Percentiles rank a stretch among this genome's conserved stretches.
Evolutionary conservation across 495 filamentous ascomycete genomes (phyloP).

Genomic region (Xylaria acuta): DNA sequence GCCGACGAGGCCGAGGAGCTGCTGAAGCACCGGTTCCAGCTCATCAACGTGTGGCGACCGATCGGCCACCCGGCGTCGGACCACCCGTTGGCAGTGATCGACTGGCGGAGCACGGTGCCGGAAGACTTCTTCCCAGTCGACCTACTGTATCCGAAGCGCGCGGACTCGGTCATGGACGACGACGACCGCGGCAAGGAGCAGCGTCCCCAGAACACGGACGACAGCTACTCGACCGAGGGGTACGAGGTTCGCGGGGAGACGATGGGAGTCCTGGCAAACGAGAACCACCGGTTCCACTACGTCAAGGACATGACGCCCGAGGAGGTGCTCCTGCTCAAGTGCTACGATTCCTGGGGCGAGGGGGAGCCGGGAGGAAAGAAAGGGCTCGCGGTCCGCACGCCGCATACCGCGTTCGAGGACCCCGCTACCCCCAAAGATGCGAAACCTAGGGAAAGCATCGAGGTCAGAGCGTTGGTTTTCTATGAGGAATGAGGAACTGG

Average conservation of each 20-base stretch:
- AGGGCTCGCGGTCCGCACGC: slow-evolving; percentile 69
- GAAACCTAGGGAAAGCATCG: slow-evolving; percentile 79
- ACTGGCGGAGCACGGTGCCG: slow-evolving; percentile 64
- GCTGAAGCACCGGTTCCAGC: slow-evolving; percentile 66
- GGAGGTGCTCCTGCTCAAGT: slow-evolving; percentile 82
- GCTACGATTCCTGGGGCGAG: slow-evolving; percentile 74
- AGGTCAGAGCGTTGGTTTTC: slow-evolving; percentile 86
- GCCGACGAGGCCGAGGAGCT: slow-evolving; percentile 61
- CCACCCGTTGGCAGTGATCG: slow-evolving; percentile 73
- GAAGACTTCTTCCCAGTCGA: slow-evolving; percentile 71
- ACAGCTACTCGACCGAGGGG: slow-evolving; percentile 43
- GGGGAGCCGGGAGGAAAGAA: slow-evolving; percentile 47
- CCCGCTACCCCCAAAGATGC: slow-evolving; percentile 67
- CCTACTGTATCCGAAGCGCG: slow-evolving; percentile 74
- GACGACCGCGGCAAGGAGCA: slow-evolving; percentile 42
- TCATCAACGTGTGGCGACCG: slow-evolving; percentile 88
- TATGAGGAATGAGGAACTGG: slow-evolving; percentile 38
- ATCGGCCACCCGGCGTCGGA: slow-evolving; percentile 69
- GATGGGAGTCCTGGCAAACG: slow-evolving; percentile 60
- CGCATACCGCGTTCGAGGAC: slow-evolving; percentile 85
- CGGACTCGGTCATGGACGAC: slow-evolving; percentile 38
- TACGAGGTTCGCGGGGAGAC: slow-evolving; percentile 52
- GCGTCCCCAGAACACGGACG: slow-evolving; percentile 44
- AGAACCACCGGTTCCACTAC: slow-evolving; percentile 74
- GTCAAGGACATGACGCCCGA: slow-evolving; percentile 78